Conservation (phyloP, 768 basidiomycete genomes). For the Boletus rex-veris region DNA sequence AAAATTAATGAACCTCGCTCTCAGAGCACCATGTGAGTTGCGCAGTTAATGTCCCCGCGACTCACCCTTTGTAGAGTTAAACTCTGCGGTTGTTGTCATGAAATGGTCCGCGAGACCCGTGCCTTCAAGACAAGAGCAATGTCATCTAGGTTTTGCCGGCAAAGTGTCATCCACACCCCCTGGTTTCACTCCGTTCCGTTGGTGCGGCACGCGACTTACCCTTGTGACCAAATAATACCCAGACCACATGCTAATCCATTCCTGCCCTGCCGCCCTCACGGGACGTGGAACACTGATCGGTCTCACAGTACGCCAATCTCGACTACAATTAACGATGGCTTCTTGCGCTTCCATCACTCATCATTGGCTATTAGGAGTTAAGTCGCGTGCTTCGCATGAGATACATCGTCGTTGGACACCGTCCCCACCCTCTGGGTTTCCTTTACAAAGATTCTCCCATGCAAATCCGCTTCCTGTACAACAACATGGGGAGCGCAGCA, state of each 20-base stretch:
- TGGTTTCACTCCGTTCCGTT: conserved; percentile 16
- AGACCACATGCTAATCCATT: not conserved
- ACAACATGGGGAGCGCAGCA: conserved; percentile 4
- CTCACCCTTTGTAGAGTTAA: conserved; percentile 14
- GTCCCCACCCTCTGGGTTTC: conserved; percentile 3
- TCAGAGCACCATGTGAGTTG: conserved; percentile 1
- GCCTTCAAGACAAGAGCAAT: not conserved
- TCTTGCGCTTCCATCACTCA: conserved; percentile 14
- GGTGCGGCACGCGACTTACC: not conserved
- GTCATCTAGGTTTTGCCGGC: too few species aligned
- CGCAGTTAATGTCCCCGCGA: conserved; percentile 12
- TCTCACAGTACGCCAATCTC: conserved; percentile 28
- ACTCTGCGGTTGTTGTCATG: conserved; percentile 3
- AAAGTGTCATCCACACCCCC: not conserved
- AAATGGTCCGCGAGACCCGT: not conserved
- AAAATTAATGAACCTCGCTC: too few species aligned
- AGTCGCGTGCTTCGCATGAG: conserved; percentile 20
- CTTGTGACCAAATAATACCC: conserved; percentile 6
- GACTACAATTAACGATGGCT: conserved; percentile 14
- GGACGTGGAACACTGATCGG: conserved; percentile 9
- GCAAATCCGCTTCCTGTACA: conserved; percentile 22
- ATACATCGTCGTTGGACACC: conserved; percentile 7
- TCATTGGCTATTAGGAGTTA: conserved; percentile 16
- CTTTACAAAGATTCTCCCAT: conserved; percentile 22
- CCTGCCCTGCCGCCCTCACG: not conserved